Evolutionary conservation across 164 flowering plant species (phyloP).

Genomic region (Tinospora cordifolia): DNA sequence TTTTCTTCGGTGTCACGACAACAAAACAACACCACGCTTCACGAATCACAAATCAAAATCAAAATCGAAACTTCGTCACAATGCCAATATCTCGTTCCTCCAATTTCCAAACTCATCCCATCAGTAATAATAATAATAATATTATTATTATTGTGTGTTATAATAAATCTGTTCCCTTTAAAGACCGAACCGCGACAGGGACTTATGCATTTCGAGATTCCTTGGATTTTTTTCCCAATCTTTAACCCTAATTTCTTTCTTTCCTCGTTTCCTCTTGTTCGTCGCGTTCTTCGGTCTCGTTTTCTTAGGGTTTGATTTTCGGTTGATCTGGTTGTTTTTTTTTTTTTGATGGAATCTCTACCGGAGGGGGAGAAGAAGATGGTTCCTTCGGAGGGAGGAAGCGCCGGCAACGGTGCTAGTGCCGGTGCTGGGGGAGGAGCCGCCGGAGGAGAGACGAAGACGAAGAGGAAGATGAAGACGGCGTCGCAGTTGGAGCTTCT

Average conservation of each 20-base stretch:
- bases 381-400: constrained; percentile 24
- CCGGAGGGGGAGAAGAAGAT: constrained; percentile 41
- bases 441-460: constrained; percentile 27
- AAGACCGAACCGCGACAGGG: neutral
- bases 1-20: constrained; percentile 13
- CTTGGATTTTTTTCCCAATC: neutral
- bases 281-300: neutral
- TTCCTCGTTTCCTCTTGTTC: neutral
- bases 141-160: too few species aligned
- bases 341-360: constrained; percentile 29
- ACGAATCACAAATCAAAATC: neutral
- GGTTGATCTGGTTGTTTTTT: too few species aligned
- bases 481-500: constrained; percentile 72
- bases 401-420: neutral
- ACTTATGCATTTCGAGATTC: neutral
- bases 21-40: too few species aligned
- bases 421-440: constrained; percentile 13
- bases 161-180: neutral
- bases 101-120: neutral
- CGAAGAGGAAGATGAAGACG: constrained; percentile 86
- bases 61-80: too few species aligned
- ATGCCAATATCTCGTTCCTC: constrained; percentile 1
- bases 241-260: neutral
- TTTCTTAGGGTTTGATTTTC: neutral
- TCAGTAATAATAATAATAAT: neutral